A percentile compares a stretch with the other conserved stretches of the same genome.
These are phyloP conservation scores for Coniosporium tulheliwenetii DNA, from an alignment of 2,329 filamentous ascomycete genomes.

Conservation along the genomic window DNA sequence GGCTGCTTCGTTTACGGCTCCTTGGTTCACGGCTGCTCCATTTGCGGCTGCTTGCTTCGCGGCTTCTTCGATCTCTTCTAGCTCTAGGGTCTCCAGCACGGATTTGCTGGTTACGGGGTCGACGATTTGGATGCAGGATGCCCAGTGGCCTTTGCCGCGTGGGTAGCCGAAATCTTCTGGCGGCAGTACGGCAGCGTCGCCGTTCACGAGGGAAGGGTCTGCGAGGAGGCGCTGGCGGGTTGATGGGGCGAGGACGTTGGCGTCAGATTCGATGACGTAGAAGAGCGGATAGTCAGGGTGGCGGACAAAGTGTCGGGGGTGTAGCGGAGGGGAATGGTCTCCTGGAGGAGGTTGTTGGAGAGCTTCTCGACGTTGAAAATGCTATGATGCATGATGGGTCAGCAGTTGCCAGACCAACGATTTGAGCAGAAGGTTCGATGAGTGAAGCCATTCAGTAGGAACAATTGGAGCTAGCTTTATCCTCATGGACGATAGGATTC, in stretches of 20 bases:
- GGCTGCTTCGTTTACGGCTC: constrained; percentile 59
- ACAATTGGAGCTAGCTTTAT: constrained; percentile 65
- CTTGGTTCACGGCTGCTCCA: too few relatives aligned
- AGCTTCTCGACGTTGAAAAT: constrained; percentile 87
- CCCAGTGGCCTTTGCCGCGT: constrained; percentile 72
- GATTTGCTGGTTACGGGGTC: constrained; percentile 53
- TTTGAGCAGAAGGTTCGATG: constrained; percentile 12
- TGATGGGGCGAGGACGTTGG: constrained; percentile 73
- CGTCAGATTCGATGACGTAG: constrained; percentile 88
- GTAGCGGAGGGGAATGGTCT: constrained; percentile 73
- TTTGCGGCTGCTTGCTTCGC: too few relatives aligned
- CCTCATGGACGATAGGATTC: constrained; percentile 23
- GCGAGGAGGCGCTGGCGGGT: constrained; percentile 59
- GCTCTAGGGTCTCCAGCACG: constrained; percentile 60
- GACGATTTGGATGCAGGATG: constrained; percentile 84
- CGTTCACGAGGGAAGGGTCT: constrained; percentile 55
- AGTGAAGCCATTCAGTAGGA: constrained; percentile 60
- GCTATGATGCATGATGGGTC: constrained; percentile 22
- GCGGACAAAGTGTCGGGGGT: constrained; percentile 73
- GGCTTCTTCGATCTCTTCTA: constrained; percentile 39
- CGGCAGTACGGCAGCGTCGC: constrained; percentile 53
- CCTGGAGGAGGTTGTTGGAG: constrained; percentile 71
- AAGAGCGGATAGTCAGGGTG: constrained; percentile 82
- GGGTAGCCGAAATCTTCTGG: constrained; percentile 83
- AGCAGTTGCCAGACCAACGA: constrained; percentile 8